These are phyloP conservation scores for Yarrowia yakushimensis DNA, from an alignment of 805 yeast species.

Conservation along the genomic window DNA sequence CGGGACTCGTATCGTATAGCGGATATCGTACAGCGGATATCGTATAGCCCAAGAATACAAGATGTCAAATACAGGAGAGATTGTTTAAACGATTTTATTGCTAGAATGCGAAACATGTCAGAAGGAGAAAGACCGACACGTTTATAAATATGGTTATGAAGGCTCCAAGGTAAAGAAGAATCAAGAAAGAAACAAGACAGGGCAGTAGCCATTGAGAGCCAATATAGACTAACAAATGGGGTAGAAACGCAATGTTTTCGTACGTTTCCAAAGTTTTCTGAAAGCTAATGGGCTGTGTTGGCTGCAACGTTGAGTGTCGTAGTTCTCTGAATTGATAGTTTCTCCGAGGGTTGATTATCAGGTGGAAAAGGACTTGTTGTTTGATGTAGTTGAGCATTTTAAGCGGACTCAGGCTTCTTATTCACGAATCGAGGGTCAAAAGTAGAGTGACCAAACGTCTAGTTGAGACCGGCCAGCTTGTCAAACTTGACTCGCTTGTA, in stretches of 20 bases:
- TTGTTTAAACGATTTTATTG: background rate
- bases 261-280: background rate
- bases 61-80: no score
- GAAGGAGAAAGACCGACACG: conserved; percentile 8
- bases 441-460: conserved; percentile 18
- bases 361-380: conserved; percentile 10
- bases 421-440: conserved; percentile 20
- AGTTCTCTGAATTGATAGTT: background rate
- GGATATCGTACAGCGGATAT: background rate
- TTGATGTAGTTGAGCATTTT: conserved; percentile 18
- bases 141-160: conserved; percentile 22
- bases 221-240: background rate
- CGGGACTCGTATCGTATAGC: no score
- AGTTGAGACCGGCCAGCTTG: conserved; percentile 15
- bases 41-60: background rate
- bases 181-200: background rate
- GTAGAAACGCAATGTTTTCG: background rate
- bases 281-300: background rate
- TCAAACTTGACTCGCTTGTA: conserved; percentile 25
- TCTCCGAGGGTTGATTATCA: conserved; percentile 1
- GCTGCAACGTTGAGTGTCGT: background rate
- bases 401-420: conserved; percentile 15
- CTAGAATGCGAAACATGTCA: conserved; percentile 21
- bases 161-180: conserved; percentile 1
- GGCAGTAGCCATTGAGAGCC: background rate